Conservation (phyloP, 495 filamentous ascomycete genomes). For the Talaromyces thailandensis region DNA sequence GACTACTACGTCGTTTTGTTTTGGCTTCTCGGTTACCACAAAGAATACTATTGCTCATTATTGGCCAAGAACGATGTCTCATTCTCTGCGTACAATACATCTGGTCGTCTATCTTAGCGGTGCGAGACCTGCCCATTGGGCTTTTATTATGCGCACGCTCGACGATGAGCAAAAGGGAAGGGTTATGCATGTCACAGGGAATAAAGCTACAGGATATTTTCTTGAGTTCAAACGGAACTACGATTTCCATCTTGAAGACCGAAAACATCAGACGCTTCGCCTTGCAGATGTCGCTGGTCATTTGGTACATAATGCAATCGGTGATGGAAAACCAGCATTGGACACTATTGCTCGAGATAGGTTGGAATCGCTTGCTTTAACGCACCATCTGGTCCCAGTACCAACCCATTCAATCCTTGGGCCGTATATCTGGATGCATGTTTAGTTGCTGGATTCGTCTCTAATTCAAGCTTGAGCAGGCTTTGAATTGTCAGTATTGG, state of each 20-base stretch:
- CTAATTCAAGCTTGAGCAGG: background rate
- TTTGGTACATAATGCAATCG: constrained; percentile 13
- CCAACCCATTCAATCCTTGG: constrained; percentile 14
- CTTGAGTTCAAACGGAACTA: constrained; percentile 20
- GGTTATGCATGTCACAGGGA: constrained; percentile 12
- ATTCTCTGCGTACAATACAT: constrained; percentile 9
- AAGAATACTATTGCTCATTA: too few relatives aligned
- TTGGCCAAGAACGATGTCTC: background rate
- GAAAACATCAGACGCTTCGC: constrained; percentile 11
- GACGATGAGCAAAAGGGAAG: constrained; percentile 9
- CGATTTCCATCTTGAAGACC: constrained; percentile 7
- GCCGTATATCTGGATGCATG: background rate
- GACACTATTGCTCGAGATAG: constrained; percentile 16
- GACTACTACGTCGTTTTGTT: too few relatives aligned
- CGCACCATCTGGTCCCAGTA: constrained; percentile 8
- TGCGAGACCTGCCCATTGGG: constrained; percentile 11
- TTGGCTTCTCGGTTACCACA: too few relatives aligned
- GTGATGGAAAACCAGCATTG: constrained; percentile 5
- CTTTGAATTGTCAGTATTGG: constrained; percentile 10
- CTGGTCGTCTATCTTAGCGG: constrained; percentile 14
- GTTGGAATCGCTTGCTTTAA: constrained; percentile 13
- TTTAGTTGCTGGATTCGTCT: background rate
- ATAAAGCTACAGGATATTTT: constrained; percentile 14
- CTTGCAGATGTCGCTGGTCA: constrained; percentile 13
- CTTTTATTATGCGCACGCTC: constrained; percentile 13